Evolutionary conservation across 2,329 filamentous ascomycete species (phyloP).

Genomic region (Fusarium brachygibbosum): DNA sequence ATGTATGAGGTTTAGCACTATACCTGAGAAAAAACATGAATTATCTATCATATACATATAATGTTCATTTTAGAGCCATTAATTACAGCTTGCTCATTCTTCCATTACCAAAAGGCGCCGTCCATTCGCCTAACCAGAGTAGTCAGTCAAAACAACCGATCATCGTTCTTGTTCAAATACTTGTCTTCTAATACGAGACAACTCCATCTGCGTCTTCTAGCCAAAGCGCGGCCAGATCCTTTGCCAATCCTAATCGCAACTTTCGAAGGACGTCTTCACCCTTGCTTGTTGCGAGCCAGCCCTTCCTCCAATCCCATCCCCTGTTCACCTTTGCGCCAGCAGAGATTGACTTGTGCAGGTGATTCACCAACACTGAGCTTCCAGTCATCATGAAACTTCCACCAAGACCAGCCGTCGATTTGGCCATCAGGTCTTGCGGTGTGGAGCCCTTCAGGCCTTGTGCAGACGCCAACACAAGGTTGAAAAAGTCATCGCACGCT

Average conservation of each 20-base stretch:
- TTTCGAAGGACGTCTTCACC: constrained; percentile 79
- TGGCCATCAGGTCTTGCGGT: constrained; percentile 73
- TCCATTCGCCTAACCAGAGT: constrained; percentile 27
- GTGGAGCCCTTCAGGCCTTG: constrained; percentile 73
- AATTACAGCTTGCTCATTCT: constrained; percentile 23
- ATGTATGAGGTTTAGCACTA: background rate
- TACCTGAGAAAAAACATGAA: background rate
- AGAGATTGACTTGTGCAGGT: constrained; percentile 71
- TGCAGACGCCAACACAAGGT: constrained; percentile 78
- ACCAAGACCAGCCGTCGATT: constrained; percentile 68
- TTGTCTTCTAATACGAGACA: constrained; percentile 55
- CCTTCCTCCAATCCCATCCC: constrained; percentile 83
- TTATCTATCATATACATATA: constrained; percentile 2
- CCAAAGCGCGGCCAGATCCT: constrained; percentile 79
- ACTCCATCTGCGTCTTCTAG: constrained; percentile 73
- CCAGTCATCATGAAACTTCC: constrained; percentile 79
- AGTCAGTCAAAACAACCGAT: constrained; percentile 26
- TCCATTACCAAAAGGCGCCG: constrained; percentile 39
- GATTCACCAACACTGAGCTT: constrained; percentile 76
- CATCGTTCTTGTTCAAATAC: constrained; percentile 36
- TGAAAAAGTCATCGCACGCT: constrained; percentile 83
- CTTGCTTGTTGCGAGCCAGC: constrained; percentile 76
- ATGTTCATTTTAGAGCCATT: constrained; percentile 4
- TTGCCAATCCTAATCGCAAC: constrained; percentile 79
- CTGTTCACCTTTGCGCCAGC: constrained; percentile 67